Percentiles rank a stretch among this genome's conserved stretches.
phyloP scores from a whole-genome alignment of 768 basidiomycete genomes.

The Tylopilus plumbeoviolaceoides region DNA sequence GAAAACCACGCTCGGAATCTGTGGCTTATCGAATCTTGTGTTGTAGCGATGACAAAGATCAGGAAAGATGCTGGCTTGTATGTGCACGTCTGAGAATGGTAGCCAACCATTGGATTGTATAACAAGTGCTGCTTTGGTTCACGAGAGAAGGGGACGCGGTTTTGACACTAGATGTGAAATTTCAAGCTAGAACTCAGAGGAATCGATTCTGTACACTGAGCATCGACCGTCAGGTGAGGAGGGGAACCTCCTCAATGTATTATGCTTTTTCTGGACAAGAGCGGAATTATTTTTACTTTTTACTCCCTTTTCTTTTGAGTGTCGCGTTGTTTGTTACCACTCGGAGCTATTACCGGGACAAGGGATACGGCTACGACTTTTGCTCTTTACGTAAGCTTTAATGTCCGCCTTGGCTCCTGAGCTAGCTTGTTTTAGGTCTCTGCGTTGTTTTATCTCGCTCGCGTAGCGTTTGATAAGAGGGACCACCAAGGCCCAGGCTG shows the following conservation, averaged over 20 bases:
- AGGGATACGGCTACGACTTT: too few species aligned
- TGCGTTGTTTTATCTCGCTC: neutral
- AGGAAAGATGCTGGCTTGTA: conserved; percentile 67
- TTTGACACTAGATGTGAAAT: neutral
- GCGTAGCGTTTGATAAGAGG: neutral
- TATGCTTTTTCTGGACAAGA: neutral
- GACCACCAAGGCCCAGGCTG: neutral
- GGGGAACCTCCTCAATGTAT: too few species aligned
- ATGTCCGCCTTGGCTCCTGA: neutral
- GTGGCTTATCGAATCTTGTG: neutral
- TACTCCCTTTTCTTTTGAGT: too few species aligned
- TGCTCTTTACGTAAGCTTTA: neutral
- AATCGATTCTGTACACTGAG: conserved; percentile 16
- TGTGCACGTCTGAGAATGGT: conserved; percentile 38
- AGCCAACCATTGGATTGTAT: neutral
- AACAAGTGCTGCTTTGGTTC: neutral
- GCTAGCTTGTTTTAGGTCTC: neutral
- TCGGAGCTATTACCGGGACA: too few species aligned
- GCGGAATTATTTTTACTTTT: neutral
- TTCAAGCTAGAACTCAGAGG: neutral
- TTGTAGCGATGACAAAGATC: conserved; percentile 82
- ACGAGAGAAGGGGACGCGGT: neutral
- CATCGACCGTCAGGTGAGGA: neutral
- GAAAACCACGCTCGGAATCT: neutral
- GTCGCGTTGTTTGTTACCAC: too few species aligned